Base-by-base conservation (phyloP, 495 filamentous ascomycete species). In the Patellaria atrata region DNA sequence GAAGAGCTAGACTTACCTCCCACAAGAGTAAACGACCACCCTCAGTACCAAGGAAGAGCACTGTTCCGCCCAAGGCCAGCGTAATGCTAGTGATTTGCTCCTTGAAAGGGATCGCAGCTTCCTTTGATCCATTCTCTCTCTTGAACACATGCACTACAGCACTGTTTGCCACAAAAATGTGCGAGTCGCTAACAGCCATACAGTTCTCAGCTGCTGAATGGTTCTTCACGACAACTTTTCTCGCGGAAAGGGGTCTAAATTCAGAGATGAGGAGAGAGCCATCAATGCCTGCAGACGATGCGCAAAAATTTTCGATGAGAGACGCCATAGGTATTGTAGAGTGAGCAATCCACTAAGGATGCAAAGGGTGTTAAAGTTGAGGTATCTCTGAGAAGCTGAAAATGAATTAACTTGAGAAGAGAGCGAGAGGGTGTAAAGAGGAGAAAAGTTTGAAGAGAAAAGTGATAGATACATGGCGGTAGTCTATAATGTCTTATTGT, bases 61-160 rank as follows among this genome's bases (percentile, higher is more conserved):
- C 66, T 45, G 65, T 57, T 63, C 60, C 37, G 53, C 66, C 50
- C 21, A 63, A 65, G n/a, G 67, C 71, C 14, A 76, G 53, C 5
- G 68, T 60, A 39, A 87, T 56, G 60, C 78, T 81, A 45, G 68
- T 79, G 51, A 89, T 83, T 45, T 77, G 71, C 58, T 92, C 86
- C 5, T 71, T 75, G 41, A 94, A 93, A 2, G 83, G 79, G 7
- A 93, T 72, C 14, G 80, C 64, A 5, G 81, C 77, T 56, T 94
- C 87, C 50, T 91, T 79, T 44, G 79, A 89, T 11, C 80, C 79
- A 29, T 79, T 79, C 35, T 77, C 66, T 30, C 84, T 68, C 33
- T 70, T 81, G 52, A 94, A 96, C 34, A 97, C 80, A 60, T 94
- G 82, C 4, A 97, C 65, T 19, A 91, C 76, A 1, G 84, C 82